A percentile compares a stretch with the other conserved stretches of the same genome.
These are phyloP conservation scores for Sugiyamaella neomexicana DNA, from an alignment of 1,139 yeast species.

Conservation along the genomic window DNA sequence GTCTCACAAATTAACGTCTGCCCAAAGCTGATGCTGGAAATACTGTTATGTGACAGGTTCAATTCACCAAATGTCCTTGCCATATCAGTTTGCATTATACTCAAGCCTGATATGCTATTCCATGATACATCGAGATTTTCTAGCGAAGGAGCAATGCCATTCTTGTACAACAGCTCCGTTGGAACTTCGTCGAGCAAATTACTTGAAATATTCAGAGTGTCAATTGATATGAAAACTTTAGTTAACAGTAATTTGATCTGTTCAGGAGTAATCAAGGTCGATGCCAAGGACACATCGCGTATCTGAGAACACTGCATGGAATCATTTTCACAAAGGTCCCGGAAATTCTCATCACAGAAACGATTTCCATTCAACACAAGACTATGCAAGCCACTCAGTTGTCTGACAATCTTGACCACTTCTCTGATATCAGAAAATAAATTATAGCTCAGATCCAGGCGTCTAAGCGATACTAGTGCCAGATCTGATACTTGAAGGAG, in stretches of 20 bases:
- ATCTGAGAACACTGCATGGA: conserved; percentile 22
- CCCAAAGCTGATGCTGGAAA: conserved; percentile 17
- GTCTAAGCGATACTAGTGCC: conserved; percentile 37
- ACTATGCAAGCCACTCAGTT: conserved; percentile 44
- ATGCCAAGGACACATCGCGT: conserved; percentile 41
- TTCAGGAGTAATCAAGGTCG: conserved; percentile 38
- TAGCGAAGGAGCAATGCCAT: conserved; percentile 4
- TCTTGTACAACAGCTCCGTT: not conserved
- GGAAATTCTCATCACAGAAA: conserved; percentile 35
- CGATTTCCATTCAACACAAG: conserved; percentile 67
- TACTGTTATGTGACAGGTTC: conserved; percentile 34
- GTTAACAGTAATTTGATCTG: conserved; percentile 40
- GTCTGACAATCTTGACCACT: conserved; percentile 44
- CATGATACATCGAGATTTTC: conserved; percentile 14
- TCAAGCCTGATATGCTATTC: conserved; percentile 8
- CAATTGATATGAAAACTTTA: conserved; percentile 47
- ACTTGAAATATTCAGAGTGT: conserved; percentile 29
- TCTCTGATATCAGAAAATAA: conserved; percentile 48
- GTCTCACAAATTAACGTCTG: conserved; percentile 19
- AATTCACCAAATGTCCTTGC: conserved; percentile 16
- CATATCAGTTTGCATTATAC: not conserved
- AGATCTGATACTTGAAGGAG: not conserved
- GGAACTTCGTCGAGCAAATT: conserved; percentile 20
- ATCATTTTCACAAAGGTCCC: not conserved
- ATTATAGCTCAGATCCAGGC: conserved; percentile 65